phyloP scores from a whole-genome alignment of 2,329 filamentous ascomycete genomes.

The Penicillium sp. region DNA sequence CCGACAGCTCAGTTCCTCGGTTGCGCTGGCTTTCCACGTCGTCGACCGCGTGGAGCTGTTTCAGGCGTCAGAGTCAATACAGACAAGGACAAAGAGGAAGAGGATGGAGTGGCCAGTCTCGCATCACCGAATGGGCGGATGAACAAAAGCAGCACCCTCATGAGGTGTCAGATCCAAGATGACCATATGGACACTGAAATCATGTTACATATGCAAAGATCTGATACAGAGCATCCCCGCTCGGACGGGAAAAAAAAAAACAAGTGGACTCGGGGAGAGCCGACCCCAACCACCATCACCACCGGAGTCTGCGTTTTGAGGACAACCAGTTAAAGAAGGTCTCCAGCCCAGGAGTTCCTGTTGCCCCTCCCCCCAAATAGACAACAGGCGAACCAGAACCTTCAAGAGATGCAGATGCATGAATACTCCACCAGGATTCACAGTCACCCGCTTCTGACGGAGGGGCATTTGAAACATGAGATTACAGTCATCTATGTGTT shows the following conservation, averaged over 20 bases:
- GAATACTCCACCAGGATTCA: conserved; percentile 5
- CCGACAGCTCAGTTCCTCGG: background rate
- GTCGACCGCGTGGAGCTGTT: conserved; percentile 4
- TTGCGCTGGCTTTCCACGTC: conserved; percentile 1
- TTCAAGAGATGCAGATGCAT: background rate
- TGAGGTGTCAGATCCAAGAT: conserved; percentile 20
- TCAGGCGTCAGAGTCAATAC: background rate
- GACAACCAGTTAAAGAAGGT: background rate
- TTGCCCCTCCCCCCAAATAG: background rate
- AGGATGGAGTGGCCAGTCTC: conserved; percentile 2
- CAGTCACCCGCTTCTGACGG: background rate
- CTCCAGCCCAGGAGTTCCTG: background rate
- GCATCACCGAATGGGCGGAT: conserved; percentile 8
- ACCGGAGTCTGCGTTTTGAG: background rate
- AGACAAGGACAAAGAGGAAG: background rate
- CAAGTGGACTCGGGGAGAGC: background rate
- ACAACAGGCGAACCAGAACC: background rate
- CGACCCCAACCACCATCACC: background rate
- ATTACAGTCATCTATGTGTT: conserved; percentile 34
- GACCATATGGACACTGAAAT: background rate
- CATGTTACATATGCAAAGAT: conserved; percentile 17
- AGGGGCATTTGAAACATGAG: conserved; percentile 16
- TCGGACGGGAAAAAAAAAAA: conserved; percentile 6
- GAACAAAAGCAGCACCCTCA: conserved; percentile 4
- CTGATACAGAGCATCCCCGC: conserved; percentile 22